Percentiles rank a stretch among this genome's conserved stretches.
phyloP scores from a whole-genome alignment of 208 protist species.

The Leishmania amazonensis region DNA sequence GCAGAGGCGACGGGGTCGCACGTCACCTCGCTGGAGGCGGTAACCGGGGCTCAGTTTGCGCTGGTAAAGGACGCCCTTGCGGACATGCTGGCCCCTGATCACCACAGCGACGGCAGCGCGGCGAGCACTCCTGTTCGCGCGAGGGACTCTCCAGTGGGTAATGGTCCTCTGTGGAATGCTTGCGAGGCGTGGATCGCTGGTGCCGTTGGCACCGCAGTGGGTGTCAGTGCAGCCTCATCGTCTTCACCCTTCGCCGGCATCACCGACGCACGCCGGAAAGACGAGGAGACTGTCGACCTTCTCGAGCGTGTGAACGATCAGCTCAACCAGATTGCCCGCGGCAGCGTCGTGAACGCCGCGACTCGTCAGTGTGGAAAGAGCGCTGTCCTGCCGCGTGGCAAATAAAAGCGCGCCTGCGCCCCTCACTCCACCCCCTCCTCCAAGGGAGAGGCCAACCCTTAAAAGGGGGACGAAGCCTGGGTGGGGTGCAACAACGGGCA shows the following conservation, averaged over 20 bases:
- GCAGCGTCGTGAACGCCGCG: not conserved
- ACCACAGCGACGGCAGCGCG: constrained; percentile 1
- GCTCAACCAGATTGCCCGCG: constrained; percentile 24
- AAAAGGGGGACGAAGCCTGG: not conserved
- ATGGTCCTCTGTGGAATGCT: constrained; percentile 1
- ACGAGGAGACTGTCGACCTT: not conserved
- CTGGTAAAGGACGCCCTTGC: not conserved
- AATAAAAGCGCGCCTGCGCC: not conserved
- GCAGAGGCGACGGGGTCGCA: not conserved
- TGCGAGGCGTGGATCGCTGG: not conserved
- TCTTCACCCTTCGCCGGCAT: constrained; percentile 14
- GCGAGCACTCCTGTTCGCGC: not conserved
- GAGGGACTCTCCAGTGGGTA: not conserved
- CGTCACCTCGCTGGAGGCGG: not conserved
- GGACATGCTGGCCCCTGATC: not conserved
- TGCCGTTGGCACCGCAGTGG: not conserved
- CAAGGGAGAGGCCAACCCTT: not conserved
- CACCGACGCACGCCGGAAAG: not conserved
- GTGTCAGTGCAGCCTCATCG: not conserved
- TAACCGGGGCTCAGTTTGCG: not conserved
- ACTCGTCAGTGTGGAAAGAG: not conserved
- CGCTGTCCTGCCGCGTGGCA: not conserved
- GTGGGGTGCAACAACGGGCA: not conserved
- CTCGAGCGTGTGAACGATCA: constrained; percentile 21
- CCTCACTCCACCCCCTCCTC: not conserved